Conservation (phyloP, 371 early-diverging fungal species). For the Basidiobolus meristosporus region DNA sequence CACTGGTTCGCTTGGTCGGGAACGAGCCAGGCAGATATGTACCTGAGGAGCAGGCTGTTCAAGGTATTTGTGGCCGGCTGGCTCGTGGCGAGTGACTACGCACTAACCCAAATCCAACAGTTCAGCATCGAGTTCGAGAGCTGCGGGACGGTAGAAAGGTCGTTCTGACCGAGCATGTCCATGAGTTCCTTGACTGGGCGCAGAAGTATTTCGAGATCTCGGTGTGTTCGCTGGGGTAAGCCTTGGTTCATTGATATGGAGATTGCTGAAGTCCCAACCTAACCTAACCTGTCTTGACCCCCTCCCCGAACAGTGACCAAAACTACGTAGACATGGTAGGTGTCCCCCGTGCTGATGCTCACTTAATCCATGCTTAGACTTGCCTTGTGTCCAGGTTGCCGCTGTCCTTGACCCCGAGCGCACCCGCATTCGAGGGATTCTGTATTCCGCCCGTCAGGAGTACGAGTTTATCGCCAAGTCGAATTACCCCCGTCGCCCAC, state of each 20-base stretch:
- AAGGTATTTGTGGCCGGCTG: conserved; percentile 5
- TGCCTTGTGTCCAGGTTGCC: conserved; percentile 22
- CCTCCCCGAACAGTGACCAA: conserved; percentile 30
- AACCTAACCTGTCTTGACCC: background rate
- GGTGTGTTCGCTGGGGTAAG: conserved; percentile 57
- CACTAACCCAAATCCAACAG: conserved; percentile 9
- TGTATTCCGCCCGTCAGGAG: conserved; percentile 56
- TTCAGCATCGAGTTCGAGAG: conserved; percentile 31
- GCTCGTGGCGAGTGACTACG: background rate
- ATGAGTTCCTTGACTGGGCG: conserved; percentile 63
- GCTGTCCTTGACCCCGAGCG: conserved; percentile 41
- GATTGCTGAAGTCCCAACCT: background rate
- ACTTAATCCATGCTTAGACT: too few species aligned
- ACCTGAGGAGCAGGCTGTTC: conserved; percentile 24
- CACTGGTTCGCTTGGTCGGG: conserved; percentile 50
- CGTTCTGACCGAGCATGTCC: conserved; percentile 43
- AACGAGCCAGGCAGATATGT: conserved; percentile 43
- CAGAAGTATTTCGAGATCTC: conserved; percentile 43
- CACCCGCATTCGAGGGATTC: conserved; percentile 31
- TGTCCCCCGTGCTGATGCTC: too few species aligned
- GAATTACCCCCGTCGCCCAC: conserved; percentile 26
- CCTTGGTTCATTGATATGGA: background rate
- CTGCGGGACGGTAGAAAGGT: conserved; percentile 42
- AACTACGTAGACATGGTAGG: conserved; percentile 27
- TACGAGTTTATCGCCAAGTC: conserved; percentile 32